A percentile compares a stretch with the other conserved stretches of the same genome.
These are phyloP conservation scores for Colletotrichum echinochloae DNA, from an alignment of 2,329 filamentous ascomycete genomes.

Conservation along the genomic window DNA sequence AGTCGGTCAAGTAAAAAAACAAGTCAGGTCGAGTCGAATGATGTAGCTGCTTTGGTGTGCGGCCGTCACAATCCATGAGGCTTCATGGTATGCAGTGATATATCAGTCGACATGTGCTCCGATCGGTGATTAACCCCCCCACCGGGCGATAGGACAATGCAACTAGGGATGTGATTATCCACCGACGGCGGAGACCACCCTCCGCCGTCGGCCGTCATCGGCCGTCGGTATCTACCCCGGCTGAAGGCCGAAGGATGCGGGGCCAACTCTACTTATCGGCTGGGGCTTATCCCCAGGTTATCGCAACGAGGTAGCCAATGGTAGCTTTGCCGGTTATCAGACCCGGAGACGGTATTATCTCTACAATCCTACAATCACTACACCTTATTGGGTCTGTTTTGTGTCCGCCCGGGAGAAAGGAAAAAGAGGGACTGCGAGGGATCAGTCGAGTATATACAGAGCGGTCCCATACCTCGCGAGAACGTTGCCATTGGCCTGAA, in stretches of 20 bases:
- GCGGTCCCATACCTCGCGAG: background rate
- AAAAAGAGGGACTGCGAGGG: background rate
- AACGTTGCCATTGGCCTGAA: background rate
- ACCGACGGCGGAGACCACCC: background rate
- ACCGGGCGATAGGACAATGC: background rate
- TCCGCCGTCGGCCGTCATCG: background rate
- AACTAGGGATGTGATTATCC: background rate
- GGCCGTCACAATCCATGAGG: background rate
- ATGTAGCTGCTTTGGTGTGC: background rate
- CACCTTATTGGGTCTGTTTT: too few relatives aligned
- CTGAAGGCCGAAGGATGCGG: background rate
- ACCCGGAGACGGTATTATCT: background rate
- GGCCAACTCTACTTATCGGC: background rate
- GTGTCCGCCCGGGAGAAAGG: background rate
- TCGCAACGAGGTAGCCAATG: background rate
- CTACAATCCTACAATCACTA: background rate
- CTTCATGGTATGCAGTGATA: background rate
- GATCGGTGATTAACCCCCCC: background rate
- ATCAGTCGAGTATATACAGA: background rate
- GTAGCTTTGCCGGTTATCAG: background rate
- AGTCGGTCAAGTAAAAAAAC: background rate
- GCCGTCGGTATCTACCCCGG: background rate
- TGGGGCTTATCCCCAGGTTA: background rate
- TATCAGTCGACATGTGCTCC: background rate
- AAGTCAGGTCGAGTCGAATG: background rate